Percentiles rank a stretch among this genome's conserved stretches.
Conservation (phyloP, 768 basidiomycete genomes). For the Serendipita sp. region DNA sequence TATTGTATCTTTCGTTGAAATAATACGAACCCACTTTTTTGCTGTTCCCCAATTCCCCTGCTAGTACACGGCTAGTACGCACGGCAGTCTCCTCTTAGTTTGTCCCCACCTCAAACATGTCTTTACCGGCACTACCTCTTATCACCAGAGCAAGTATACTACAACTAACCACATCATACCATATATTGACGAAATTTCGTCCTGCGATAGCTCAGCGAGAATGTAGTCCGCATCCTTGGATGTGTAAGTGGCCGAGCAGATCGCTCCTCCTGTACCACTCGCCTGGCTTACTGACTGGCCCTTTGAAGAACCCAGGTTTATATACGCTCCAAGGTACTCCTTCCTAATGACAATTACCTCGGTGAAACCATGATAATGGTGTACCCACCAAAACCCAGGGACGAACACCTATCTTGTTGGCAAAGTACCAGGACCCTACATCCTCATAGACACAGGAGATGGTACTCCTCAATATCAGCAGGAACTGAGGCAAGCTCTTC, state of each 20-base stretch:
- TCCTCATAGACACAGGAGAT: conserved; percentile 73
- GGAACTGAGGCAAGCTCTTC: conserved; percentile 45
- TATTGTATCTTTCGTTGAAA: too few relatives aligned
- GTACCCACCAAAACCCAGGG: conserved; percentile 26
- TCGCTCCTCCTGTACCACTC: conserved; percentile 5
- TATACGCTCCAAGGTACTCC: conserved; percentile 67
- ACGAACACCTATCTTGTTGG: conserved; percentile 86
- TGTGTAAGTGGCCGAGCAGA: conserved; percentile 33
- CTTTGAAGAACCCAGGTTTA: conserved; percentile 55
- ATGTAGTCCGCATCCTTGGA: conserved; percentile 53
- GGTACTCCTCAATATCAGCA: conserved; percentile 53
- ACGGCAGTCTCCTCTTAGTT: too few relatives aligned
- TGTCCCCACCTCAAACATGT: too few relatives aligned
- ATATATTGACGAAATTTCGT: too few relatives aligned
- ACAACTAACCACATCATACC: too few relatives aligned
- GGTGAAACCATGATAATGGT: background rate
- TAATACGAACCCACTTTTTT: too few relatives aligned
- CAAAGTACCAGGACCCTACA: conserved; percentile 39
- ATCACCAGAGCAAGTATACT: too few relatives aligned
- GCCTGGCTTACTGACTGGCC: background rate
- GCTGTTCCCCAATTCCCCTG: too few relatives aligned
- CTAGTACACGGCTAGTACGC: too few relatives aligned
- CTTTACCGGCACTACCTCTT: too few relatives aligned
- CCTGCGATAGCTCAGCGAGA: conserved; percentile 41
- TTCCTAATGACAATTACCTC: background rate